Conservation (phyloP, 495 filamentous ascomycete genomes). For the Pseudoneurospora amorphoporcata region DNA sequence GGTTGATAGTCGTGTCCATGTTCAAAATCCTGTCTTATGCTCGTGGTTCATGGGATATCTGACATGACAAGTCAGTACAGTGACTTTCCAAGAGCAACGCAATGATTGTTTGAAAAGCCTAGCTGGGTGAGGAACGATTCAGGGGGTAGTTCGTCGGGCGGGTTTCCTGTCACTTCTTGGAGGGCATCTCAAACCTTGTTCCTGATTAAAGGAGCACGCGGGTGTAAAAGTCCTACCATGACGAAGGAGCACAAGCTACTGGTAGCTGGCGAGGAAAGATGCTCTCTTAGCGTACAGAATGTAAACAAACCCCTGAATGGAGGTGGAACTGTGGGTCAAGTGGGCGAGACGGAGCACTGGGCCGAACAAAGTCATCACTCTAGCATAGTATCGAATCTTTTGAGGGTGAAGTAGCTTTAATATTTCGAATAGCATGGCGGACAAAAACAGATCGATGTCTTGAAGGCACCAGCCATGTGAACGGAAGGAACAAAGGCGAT, state of each 20-base stretch:
- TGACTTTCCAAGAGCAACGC: not conserved
- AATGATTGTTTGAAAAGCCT: not conserved
- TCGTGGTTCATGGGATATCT: not conserved
- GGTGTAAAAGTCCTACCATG: not conserved
- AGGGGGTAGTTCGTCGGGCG: not conserved
- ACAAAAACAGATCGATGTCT: not conserved
- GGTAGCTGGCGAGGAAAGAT: not conserved
- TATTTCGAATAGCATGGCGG: not conserved
- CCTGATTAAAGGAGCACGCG: not conserved
- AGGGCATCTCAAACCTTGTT: not conserved
- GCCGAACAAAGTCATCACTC: not conserved
- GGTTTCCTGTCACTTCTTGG: not conserved
- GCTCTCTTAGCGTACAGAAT: not conserved
- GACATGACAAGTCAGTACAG: not conserved
- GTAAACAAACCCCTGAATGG: not conserved
- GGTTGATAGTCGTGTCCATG: not conserved
- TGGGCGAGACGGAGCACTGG: not conserved
- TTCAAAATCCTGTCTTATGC: not conserved
- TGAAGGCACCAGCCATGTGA: not conserved
- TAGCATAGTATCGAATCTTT: not conserved
- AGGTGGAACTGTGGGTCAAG: not conserved
- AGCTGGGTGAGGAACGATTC: not conserved
- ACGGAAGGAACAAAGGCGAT: not conserved
- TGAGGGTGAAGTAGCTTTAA: not conserved
- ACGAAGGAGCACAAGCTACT: not conserved